Evolutionary conservation across 495 filamentous ascomycete genomes (phyloP).

Genomic region (Aspergillus bertholletiae): DNA sequence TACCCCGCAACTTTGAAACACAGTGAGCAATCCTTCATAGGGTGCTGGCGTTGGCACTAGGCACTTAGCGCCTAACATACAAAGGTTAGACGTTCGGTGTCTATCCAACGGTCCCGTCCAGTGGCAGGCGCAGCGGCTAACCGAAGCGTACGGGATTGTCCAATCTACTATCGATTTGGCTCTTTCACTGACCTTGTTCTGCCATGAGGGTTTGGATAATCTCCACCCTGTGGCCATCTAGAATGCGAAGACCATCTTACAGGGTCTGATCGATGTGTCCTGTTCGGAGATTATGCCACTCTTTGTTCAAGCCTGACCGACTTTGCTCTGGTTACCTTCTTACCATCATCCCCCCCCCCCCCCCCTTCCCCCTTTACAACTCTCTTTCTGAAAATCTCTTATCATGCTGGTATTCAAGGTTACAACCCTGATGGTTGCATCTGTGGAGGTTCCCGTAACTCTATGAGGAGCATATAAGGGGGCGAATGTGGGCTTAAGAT

Average conservation of each 20-base stretch:
- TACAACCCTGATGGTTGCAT: conserved; percentile 1
- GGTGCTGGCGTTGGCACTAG: not conserved
- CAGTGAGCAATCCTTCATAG: not conserved
- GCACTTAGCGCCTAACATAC: not conserved
- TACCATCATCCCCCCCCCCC: no score
- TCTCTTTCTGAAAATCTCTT: not conserved
- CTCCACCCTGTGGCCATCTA: not conserved
- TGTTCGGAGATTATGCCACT: not conserved
- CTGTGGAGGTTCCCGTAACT: not conserved
- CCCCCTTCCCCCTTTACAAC: not conserved
- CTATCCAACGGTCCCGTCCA: not conserved
- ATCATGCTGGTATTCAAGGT: not conserved
- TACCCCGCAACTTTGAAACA: not conserved
- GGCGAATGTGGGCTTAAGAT: no score
- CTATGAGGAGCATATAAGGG: not conserved
- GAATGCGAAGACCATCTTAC: not conserved
- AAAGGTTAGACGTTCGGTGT: not conserved
- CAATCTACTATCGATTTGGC: no score
- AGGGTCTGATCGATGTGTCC: not conserved
- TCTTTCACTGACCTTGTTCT: no score
- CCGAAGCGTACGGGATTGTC: not conserved
- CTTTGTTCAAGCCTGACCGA: not conserved
- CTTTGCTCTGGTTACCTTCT: no score
- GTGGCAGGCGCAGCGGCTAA: not conserved
- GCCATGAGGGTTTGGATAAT: not conserved